These are phyloP conservation scores for Quercus parvula DNA, from an alignment of 306 rosid genomes.

Conservation along the genomic window DNA sequence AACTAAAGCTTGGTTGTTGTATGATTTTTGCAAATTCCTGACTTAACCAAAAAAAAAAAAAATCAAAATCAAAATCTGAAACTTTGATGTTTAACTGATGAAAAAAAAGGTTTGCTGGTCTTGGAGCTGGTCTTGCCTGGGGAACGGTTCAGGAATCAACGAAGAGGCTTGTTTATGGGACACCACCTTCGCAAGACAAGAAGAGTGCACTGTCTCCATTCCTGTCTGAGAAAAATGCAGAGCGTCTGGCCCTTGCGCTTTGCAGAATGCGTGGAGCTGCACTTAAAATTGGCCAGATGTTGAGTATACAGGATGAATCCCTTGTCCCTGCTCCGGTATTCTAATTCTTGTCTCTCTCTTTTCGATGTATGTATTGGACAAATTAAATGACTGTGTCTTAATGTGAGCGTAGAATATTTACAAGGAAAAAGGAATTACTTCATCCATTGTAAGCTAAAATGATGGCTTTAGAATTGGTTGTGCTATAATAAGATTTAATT, in stretches of 20 bases:
- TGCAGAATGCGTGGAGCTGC: conserved; percentile 99
- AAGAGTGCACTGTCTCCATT: conserved; percentile 60
- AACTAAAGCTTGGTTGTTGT: no score
- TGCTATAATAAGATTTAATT: background rate
- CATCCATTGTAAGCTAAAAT: no score
- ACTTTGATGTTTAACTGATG: no score
- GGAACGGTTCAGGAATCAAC: conserved; percentile 93
- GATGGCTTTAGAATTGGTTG: background rate
- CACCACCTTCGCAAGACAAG: conserved; percentile 34
- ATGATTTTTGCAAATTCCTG: no score
- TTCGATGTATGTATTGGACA: background rate
- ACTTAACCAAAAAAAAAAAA: no score
- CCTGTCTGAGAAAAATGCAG: conserved; percentile 74
- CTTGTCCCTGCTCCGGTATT: conserved; percentile 95
- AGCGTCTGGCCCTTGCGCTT: conserved; percentile 83
- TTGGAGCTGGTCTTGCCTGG: conserved; percentile 95
- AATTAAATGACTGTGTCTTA: no score
- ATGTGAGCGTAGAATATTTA: no score
- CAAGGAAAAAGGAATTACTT: no score
- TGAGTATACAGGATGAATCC: conserved; percentile 93
- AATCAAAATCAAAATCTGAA: no score
- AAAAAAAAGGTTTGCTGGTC: conserved; percentile 67
- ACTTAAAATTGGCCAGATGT: conserved; percentile 91
- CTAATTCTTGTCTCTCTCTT: background rate
- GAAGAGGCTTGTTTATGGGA: conserved; percentile 76